A percentile compares a stretch with the other conserved stretches of the same genome.
Conservation (phyloP, 805 yeast genomes). For the Wickerhamomyces strasburgensis region DNA sequence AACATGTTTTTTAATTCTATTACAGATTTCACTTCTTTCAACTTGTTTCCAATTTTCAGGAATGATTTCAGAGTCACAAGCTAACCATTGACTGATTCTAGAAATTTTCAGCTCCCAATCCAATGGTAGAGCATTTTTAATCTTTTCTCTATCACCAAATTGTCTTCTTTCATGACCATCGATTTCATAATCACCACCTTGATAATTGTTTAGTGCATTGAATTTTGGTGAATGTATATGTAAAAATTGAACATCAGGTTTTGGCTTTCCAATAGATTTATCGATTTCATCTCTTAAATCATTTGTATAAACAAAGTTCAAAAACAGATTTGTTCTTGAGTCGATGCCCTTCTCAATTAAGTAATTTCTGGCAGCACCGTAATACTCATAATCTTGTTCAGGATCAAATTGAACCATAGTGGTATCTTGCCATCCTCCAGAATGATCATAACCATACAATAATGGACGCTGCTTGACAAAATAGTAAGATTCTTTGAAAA, state of each 20-base stretch:
- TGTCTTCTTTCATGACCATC: slow-evolving; percentile 25
- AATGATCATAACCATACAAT: slow-evolving; percentile 22
- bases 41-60: slow-evolving; percentile 24
- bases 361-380: slow-evolving; percentile 17
- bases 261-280: slow-evolving; percentile 7
- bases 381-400: slow-evolving; percentile 23
- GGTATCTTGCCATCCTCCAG: slow-evolving; percentile 24
- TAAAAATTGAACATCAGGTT: slow-evolving; percentile 26
- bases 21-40: slow-evolving; percentile 20
- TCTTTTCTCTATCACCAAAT: slow-evolving; percentile 24
- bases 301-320: slow-evolving; percentile 20
- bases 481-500: slow-evolving; percentile 21
- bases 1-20: slow-evolving; percentile 24
- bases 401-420: slow-evolving; percentile 28
- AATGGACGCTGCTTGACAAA: slow-evolving; percentile 25
- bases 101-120: slow-evolving; percentile 27
- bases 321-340: slow-evolving; percentile 19
- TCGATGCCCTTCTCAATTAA: slow-evolving; percentile 18
- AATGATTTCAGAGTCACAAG: slow-evolving; percentile 24
- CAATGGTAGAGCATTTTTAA: slow-evolving; percentile 15
- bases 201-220: slow-evolving; percentile 21
- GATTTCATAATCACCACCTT: slow-evolving; percentile 19
- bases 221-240: slow-evolving; percentile 27
- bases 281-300: slow-evolving; percentile 18
- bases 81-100: slow-evolving; percentile 26